Evolutionary conservation across 495 filamentous ascomycete genomes (phyloP).

Genomic region (Tuber magnatum): DNA sequence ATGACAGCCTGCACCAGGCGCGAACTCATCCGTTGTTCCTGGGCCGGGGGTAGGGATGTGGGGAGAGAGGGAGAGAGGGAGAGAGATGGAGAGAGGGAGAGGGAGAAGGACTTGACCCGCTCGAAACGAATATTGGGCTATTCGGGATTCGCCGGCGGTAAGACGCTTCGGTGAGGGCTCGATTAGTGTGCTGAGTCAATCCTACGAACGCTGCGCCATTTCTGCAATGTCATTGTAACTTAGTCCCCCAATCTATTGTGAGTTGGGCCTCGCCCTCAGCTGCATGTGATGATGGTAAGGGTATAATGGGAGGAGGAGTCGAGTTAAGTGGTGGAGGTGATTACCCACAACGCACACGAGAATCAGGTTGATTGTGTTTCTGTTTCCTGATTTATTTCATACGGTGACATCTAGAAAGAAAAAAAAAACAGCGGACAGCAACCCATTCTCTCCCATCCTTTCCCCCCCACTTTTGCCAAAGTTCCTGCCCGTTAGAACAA

Average conservation of each 20-base stretch:
- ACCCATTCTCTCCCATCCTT: neutral
- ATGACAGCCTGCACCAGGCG: neutral
- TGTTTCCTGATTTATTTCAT: neutral
- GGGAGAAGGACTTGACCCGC: neutral
- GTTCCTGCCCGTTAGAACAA: neutral
- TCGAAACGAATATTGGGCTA: neutral
- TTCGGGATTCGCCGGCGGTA: neutral
- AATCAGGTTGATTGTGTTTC: neutral
- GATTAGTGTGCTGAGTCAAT: conserved; percentile 2
- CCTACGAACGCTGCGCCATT: neutral
- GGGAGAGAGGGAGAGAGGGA: too few relatives aligned
- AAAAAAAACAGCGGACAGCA: too few relatives aligned
- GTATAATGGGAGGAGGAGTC: neutral
- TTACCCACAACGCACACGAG: neutral
- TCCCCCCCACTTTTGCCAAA: neutral
- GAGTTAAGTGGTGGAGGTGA: neutral
- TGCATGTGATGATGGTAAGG: neutral
- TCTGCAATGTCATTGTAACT: neutral
- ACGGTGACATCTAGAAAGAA: neutral
- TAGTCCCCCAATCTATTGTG: neutral
- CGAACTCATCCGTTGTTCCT: neutral
- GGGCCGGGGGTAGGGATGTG: neutral
- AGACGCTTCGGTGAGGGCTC: neutral
- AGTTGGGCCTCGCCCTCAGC: neutral
- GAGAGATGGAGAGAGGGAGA: too few relatives aligned